Conservation (phyloP, 176 grass and related monocot species). For the Carex myosuroides region DNA sequence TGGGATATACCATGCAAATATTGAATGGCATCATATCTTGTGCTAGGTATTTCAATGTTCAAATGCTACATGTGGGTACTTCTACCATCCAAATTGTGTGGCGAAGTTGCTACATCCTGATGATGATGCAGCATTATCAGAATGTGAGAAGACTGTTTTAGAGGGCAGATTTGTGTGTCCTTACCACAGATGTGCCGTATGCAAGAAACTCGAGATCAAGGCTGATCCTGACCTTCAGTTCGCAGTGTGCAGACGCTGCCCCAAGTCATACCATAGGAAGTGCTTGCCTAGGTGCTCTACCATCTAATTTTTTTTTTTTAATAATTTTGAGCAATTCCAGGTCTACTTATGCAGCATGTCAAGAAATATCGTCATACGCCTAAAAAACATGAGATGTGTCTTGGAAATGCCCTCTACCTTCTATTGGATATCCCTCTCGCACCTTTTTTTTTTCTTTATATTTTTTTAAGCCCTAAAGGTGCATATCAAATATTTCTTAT, state of each 20-base stretch:
- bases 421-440: not conserved
- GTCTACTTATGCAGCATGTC: not conserved
- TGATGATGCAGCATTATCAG: slow-evolving; percentile 36
- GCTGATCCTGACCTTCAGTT: slow-evolving; percentile 52
- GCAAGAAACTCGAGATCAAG: slow-evolving; percentile 69
- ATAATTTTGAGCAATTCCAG: not conserved
- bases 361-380: not conserved
- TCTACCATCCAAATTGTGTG: slow-evolving; percentile 93
- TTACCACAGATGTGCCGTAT: slow-evolving; percentile 58
- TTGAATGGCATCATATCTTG: slow-evolving; percentile 6
- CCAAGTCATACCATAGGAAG: slow-evolving; percentile 82
- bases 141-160: slow-evolving; percentile 51
- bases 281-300: slow-evolving; percentile 68
- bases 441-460: not conserved
- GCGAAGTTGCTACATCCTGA: slow-evolving; percentile 40
- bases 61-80: slow-evolving; percentile 91
- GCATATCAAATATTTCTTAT: not conserved
- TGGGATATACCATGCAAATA: not conserved
- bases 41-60: slow-evolving; percentile 82
- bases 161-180: slow-evolving; percentile 79
- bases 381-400: not conserved
- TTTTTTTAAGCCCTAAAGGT: not conserved
- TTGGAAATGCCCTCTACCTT: not conserved
- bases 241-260: slow-evolving; percentile 85
- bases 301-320: slow-evolving; percentile 1